Evolutionary conservation across 768 basidiomycete genomes (phyloP), one percentile per base, ranked within the genome.

Genomic region (Tulasnella sp.): DNA sequence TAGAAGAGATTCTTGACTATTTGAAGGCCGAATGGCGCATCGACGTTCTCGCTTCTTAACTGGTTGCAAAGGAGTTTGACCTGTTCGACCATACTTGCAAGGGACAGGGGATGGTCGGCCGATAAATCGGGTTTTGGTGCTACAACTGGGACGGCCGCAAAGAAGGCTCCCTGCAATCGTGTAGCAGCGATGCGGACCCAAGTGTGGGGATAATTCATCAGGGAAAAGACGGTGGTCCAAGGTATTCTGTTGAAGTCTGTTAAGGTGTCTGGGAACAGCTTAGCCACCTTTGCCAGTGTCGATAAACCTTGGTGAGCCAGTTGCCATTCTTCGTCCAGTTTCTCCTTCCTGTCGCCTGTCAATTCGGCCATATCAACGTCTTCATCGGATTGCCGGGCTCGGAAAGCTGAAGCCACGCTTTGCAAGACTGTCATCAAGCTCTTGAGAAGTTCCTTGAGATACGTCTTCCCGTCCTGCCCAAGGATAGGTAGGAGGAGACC

Each of bases 1-100:
- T 92, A 96, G 82, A 96, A 95, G 35, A 99, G 83, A 81, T 98
- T 95, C 86, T 98, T 98, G 81, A 97, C 94, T 13, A 94, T 85
- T 84, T 98, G 95, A 80, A 95, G 82, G 78, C 91, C 87, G n/a
- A 94, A 86, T 0, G 87, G 82, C 32, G 91, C 90, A 80, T 93
- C 92, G 69, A 95, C 84, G 79, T 93, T 89, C 20, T 91, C 88
- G 82, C 95, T 95, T 84, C 92, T 92, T 79, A 99, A 87, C 82
- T 98, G 91, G 26, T 90, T 83, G 69, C 90, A 92, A 40, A 92
- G 84, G 83, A 92, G 95, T 79, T 88, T 87, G 0, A 95, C 92
- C 11, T 92, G 86, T 42, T 92, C 90, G 79, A 88, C 87, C 86
- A 97, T 90, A 6, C 88, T 88, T 3, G 78, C 75, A 2, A 83